Percentiles rank a stretch among this genome's conserved stretches.
Conservation (phyloP, 2,329 filamentous ascomycete species). For the Teratosphaeria destructans region DNA sequence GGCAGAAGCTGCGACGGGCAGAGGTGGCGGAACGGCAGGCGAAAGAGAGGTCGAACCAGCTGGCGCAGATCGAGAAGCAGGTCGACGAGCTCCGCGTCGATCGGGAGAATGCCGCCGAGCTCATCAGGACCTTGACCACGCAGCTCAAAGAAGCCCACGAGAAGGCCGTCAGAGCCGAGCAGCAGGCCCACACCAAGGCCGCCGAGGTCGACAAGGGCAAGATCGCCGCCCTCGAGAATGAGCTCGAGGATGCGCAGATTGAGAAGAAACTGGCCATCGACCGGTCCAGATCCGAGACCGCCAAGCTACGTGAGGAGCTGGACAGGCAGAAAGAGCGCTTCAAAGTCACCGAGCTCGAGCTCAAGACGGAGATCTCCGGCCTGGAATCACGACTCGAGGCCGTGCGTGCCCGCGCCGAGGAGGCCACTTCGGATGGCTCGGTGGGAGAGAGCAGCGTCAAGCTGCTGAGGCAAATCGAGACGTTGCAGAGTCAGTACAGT, state of each 20-base stretch:
- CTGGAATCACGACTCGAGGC: conserved; percentile 86
- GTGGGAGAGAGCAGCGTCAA: conserved; percentile 51
- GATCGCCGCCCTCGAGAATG: conserved; percentile 48
- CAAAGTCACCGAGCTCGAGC: conserved; percentile 59
- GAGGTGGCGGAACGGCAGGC: conserved; percentile 49
- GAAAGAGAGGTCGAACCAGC: conserved; percentile 47
- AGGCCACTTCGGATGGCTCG: conserved; percentile 56
- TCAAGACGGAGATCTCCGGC: conserved; percentile 64
- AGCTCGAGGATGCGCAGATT: conserved; percentile 54
- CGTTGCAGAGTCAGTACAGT: conserved; percentile 86
- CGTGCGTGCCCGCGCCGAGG: conserved; percentile 75
- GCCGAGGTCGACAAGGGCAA: conserved; percentile 54
- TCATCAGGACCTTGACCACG: conserved; percentile 56
- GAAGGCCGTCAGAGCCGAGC: conserved; percentile 56
- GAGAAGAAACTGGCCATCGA: conserved; percentile 70
- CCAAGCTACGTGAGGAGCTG: conserved; percentile 61
- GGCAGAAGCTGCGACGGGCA: conserved; percentile 50
- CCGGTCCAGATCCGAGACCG: conserved; percentile 57
- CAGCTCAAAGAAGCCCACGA: conserved; percentile 60
- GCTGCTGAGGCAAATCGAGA: conserved; percentile 86
- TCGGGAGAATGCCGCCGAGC: conserved; percentile 39
- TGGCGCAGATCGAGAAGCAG: conserved; percentile 46
- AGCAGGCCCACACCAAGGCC: conserved; percentile 55
- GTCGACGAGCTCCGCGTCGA: conserved; percentile 23
- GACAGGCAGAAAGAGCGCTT: conserved; percentile 62